phyloP scores from a whole-genome alignment of 768 basidiomycete species.

The Cubamyces sp. region DNA sequence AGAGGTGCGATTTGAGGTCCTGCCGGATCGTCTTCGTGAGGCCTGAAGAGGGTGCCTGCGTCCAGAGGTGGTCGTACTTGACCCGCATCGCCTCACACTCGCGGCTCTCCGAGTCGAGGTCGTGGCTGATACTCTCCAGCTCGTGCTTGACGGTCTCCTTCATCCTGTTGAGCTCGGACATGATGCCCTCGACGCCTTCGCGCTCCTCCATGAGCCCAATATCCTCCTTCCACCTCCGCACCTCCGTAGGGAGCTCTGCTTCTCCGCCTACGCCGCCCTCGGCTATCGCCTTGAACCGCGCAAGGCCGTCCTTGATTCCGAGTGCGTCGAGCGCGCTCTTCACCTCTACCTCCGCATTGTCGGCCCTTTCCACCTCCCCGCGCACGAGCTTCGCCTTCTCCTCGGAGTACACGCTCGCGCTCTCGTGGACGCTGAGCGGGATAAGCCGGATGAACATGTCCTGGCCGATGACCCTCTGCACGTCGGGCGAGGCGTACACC shows the following conservation, averaged over 20 bases:
- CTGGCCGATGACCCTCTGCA: slow-evolving; percentile 91
- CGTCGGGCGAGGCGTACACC: slow-evolving; percentile 86
- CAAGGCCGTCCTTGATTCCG: slow-evolving; percentile 72
- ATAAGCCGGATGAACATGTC: slow-evolving; percentile 89
- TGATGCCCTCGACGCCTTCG: slow-evolving; percentile 66
- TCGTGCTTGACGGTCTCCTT: slow-evolving; percentile 61
- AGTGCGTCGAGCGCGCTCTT: slow-evolving; percentile 80
- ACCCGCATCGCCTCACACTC: slow-evolving; percentile 91
- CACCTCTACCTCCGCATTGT: slow-evolving; percentile 80
- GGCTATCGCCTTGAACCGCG: slow-evolving; percentile 71
- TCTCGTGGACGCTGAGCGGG: slow-evolving; percentile 93
- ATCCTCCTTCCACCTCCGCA: slow-evolving; percentile 75
- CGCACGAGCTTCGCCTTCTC: slow-evolving; percentile 97
- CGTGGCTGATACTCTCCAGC: slow-evolving; percentile 61
- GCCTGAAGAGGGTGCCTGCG: slow-evolving; percentile 80
- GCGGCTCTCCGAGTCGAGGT: slow-evolving; percentile 80
- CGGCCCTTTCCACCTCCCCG: slow-evolving; percentile 85
- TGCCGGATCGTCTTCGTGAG: slow-evolving; percentile 71
- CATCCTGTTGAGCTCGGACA: slow-evolving; percentile 60
- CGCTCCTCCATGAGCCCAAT: slow-evolving; percentile 69
- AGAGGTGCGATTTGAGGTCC: slow-evolving; percentile 77
- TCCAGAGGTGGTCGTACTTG: slow-evolving; percentile 86
- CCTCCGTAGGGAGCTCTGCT: slow-evolving; percentile 72
- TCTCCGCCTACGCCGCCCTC: slow-evolving; percentile 65
- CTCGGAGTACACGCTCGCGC: slow-evolving; percentile 95